Base-by-base conservation (phyloP, 371 early-diverging fungal species). In the Quaeritorhiza haematococci region DNA sequence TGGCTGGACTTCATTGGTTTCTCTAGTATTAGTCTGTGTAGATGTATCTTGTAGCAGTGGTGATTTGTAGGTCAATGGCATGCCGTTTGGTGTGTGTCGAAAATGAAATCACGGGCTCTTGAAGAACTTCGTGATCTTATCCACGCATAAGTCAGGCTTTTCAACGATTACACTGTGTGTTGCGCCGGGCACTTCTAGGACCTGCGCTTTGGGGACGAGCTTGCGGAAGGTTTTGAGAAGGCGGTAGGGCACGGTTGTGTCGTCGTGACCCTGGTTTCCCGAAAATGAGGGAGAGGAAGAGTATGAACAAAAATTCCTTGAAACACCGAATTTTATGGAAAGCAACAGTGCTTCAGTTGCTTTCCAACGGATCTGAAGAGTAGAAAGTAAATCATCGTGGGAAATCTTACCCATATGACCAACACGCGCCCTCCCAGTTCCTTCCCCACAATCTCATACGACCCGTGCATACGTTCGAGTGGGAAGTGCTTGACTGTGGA, bases 1-100 rank as follows among this genome's bases (percentile, higher is more conserved):
- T 13, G 19, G 38, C 19, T 38, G 38, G 10, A 38, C 19, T 38
- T 19, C 19, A 38, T 38, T 38, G 38, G 38, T 13, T 13, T 19
- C 13, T 38, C 38, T 13, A 38, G 38, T 13, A 38, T 19, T 38
- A 13, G 38, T 19, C 13, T 13, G 19, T 19, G 38, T 13, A 38
- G 38, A 38, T 13, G 38, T 38, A 13, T 38, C 38, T 13, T 69
- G 62, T 45, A 46, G 33, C 34, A 64, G 64, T 62, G 33, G 33
- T 21, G 35, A 26, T 24, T 23, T 62, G 48, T 69, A 65, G 43
- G 69, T 64, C n/a, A n/a, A n/a, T n/a, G n/a, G n/a, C n/a, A n/a
- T n/a, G n/a, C n/a, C n/a, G n/a, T n/a, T n/a, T n/a, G n/a, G n/a
- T n/a, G n/a, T n/a, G n/a, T n/a, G n/a, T n/a, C n/a, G n/a, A n/a